Conservation (phyloP, 2,329 filamentous ascomycete genomes). For the Rutstroemia sp. region DNA sequence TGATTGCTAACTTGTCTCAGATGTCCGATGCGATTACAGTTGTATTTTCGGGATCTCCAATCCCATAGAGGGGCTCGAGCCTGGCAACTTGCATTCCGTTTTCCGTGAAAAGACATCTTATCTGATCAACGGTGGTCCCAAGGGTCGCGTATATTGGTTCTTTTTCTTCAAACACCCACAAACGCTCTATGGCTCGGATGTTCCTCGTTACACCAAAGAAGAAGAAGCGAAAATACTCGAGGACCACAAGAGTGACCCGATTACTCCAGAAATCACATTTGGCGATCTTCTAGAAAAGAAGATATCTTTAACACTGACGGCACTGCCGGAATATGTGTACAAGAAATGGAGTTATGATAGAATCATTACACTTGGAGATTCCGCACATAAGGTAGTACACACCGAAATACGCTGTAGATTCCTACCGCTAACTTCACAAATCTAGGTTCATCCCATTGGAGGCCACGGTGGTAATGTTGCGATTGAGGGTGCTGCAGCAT, state of each 20-base stretch:
- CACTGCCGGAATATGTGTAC: constrained; percentile 24
- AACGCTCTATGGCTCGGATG: constrained; percentile 10
- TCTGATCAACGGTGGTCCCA: constrained; percentile 11
- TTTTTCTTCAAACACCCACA: constrained; percentile 14
- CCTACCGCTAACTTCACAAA: not conserved
- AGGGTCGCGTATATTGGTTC: constrained; percentile 12
- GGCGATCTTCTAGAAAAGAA: constrained; percentile 12
- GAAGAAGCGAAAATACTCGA: constrained; percentile 11
- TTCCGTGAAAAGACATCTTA: constrained; percentile 12
- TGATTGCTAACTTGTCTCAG: not conserved
- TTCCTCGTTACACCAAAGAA: constrained; percentile 16
- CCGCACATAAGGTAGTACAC: constrained; percentile 10
- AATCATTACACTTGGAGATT: constrained; percentile 24
- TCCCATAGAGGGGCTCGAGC: constrained; percentile 8
- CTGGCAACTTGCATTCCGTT: constrained; percentile 6
- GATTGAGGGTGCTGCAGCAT: not conserved
- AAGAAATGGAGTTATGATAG: constrained; percentile 34
- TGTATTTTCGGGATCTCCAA: constrained; percentile 18
- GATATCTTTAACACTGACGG: constrained; percentile 7
- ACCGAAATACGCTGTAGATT: too few relatives aligned
- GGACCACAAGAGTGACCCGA: constrained; percentile 5
- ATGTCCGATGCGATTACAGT: constrained; percentile 9
- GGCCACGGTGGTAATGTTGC: not conserved
- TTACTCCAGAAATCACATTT: constrained; percentile 11
- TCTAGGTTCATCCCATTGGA: not conserved